These are phyloP conservation scores for Prunus armeniaca DNA, from an alignment of 306 rosid species.

Conservation along the genomic window DNA sequence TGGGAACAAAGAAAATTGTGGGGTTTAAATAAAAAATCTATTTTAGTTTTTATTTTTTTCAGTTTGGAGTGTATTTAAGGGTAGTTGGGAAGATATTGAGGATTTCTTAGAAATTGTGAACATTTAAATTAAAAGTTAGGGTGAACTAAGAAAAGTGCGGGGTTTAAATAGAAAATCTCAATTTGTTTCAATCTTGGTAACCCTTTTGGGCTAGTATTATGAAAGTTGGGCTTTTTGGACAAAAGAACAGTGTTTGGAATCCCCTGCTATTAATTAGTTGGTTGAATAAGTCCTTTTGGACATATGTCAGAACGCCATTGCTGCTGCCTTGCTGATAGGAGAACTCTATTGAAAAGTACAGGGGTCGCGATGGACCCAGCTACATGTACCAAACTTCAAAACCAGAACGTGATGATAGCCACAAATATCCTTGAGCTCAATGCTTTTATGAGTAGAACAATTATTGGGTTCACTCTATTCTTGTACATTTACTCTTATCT, in stretches of 20 bases:
- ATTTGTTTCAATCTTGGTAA: too few species aligned
- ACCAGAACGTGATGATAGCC: background rate
- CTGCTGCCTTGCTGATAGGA: constrained; percentile 4
- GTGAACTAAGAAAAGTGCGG: too few species aligned
- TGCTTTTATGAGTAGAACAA: background rate
- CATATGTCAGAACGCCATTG: background rate
- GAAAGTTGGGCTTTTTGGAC: background rate
- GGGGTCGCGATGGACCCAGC: background rate
- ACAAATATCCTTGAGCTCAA: background rate
- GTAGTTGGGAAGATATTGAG: too few species aligned
- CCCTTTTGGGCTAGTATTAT: too few species aligned
- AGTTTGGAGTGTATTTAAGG: too few species aligned
- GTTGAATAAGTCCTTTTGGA: constrained; percentile 4
- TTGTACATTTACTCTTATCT: constrained; percentile 1
- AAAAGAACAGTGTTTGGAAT: background rate
- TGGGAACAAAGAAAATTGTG: too few species aligned
- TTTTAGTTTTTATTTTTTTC: too few species aligned
- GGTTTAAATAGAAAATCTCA: too few species aligned
- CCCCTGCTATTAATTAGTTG: background rate
- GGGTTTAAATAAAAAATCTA: too few species aligned
- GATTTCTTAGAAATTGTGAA: too few species aligned
- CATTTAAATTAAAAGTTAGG: too few species aligned
- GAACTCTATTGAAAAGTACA: background rate
- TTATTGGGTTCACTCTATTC: background rate
- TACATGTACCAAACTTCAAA: background rate